A percentile compares a stretch with the other conserved stretches of the same genome.
phyloP scores from a whole-genome alignment of 1,284 basidiomycete species.

The Stereum hirsutum region DNA sequence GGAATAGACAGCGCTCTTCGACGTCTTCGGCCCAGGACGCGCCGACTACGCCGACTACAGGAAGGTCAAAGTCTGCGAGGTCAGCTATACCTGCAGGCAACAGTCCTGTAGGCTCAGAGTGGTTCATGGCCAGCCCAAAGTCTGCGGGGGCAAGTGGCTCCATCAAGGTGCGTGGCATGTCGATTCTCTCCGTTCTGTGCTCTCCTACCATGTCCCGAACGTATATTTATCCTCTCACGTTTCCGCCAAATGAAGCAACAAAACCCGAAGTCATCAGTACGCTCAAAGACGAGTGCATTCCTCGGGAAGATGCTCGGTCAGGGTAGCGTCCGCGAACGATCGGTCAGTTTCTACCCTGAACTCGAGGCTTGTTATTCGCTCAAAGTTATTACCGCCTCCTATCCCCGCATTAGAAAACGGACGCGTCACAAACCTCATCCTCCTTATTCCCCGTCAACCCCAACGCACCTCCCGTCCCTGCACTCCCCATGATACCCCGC shows the following conservation, averaged over 20 bases:
- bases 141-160: constrained; percentile 27
- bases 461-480: constrained; percentile 56
- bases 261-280: constrained; percentile 50
- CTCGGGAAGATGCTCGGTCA: constrained; percentile 69
- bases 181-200: constrained; percentile 1
- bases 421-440: constrained; percentile 28
- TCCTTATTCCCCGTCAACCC: constrained; percentile 33
- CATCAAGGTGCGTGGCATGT: constrained; percentile 30
- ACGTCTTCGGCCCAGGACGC: constrained; percentile 19
- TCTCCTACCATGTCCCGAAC: constrained; percentile 3
- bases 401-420: constrained; percentile 28
- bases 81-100: background rate
- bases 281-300: constrained; percentile 70
- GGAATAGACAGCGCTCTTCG: constrained; percentile 24
- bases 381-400: constrained; percentile 10
- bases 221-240: background rate
- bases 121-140: constrained; percentile 40
- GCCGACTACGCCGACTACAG: constrained; percentile 12
- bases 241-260: constrained; percentile 15
- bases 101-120: constrained; percentile 29
- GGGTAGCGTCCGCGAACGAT: constrained; percentile 54
- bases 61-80: constrained; percentile 9
- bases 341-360: constrained; percentile 34
- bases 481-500: constrained; percentile 46
- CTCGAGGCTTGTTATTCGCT: constrained; percentile 6